A percentile compares a stretch with the other conserved stretches of the same genome.
These are phyloP conservation scores for Ochromonas danica DNA, from an alignment of 108 stramenopile genomes.

Conservation along the genomic window DNA sequence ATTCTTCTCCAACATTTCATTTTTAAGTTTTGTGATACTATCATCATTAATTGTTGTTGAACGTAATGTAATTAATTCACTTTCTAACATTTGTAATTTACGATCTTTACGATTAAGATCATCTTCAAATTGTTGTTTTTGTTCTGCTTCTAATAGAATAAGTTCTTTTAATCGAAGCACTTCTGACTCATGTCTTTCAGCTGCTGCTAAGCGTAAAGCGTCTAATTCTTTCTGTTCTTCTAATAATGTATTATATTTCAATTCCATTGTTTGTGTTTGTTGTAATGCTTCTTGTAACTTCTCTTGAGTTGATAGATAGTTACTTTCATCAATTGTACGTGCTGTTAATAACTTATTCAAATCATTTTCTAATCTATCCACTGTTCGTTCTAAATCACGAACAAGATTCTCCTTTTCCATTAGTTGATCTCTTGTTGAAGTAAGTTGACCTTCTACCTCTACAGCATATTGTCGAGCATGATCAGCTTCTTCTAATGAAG, in stretches of 20 bases:
- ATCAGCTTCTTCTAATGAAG: not conserved
- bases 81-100: slow-evolving; percentile 4
- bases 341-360: not conserved
- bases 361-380: slow-evolving; percentile 4
- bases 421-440: no score
- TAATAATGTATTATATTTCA: not conserved
- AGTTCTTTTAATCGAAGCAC: slow-evolving; percentile 20
- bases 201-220: no score
- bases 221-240: no score
- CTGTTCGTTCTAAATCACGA: not conserved
- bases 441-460: no score
- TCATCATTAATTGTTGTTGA: not conserved
- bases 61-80: not conserved
- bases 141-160: not conserved
- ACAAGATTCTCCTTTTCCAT: no score
- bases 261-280: not conserved
- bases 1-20: not conserved
- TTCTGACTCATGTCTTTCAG: no score
- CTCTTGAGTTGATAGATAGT: no score
- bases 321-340: not conserved
- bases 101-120: not conserved
- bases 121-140: not conserved
- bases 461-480: no score
- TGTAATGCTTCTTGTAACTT: not conserved
- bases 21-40: not conserved